These are phyloP conservation scores for Fusarium pilosicola DNA, from an alignment of 2,329 filamentous ascomycete species.

Conservation along the genomic window DNA sequence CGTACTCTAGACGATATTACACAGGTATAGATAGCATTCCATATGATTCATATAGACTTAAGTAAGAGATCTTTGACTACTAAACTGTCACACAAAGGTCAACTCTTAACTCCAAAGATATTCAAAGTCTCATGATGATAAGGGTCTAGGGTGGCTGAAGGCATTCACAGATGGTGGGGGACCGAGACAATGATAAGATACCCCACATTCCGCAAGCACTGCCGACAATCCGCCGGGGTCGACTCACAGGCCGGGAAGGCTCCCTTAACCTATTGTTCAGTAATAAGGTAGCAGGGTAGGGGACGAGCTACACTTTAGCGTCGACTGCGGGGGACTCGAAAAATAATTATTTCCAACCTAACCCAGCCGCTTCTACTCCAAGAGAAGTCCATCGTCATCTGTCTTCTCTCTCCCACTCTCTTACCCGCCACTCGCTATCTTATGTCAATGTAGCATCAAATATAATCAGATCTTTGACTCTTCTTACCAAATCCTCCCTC, in stretches of 20 bases:
- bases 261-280: not conserved
- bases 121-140: not conserved
- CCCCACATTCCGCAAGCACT: slow-evolving; percentile 26
- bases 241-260: not conserved
- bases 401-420: not conserved
- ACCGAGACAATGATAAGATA: slow-evolving; percentile 34
- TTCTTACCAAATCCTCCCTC: not conserved
- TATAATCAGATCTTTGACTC: not conserved
- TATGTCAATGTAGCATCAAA: slow-evolving; percentile 44
- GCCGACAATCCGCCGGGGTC: slow-evolving; percentile 14
- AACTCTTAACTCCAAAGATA: not conserved
- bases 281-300: slow-evolving; percentile 32
- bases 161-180: slow-evolving; percentile 11
- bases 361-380: slow-evolving; percentile 14
- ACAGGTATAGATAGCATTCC: not conserved
- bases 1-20: not conserved
- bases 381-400: slow-evolving; percentile 18
- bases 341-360: slow-evolving; percentile 42
- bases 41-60: too few species aligned
- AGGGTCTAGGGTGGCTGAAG: slow-evolving; percentile 26
- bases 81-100: too few species aligned
- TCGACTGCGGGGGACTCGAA: slow-evolving; percentile 37
- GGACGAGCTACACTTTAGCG: slow-evolving; percentile 36
- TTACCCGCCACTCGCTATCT: slow-evolving; percentile 13
- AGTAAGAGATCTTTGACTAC: fast-evolving